A percentile compares a stretch with the other conserved stretches of the same genome.
phyloP scores from a whole-genome alignment of 2,329 filamentous ascomycete genomes.

The Hymenoscyphus infarciens region DNA sequence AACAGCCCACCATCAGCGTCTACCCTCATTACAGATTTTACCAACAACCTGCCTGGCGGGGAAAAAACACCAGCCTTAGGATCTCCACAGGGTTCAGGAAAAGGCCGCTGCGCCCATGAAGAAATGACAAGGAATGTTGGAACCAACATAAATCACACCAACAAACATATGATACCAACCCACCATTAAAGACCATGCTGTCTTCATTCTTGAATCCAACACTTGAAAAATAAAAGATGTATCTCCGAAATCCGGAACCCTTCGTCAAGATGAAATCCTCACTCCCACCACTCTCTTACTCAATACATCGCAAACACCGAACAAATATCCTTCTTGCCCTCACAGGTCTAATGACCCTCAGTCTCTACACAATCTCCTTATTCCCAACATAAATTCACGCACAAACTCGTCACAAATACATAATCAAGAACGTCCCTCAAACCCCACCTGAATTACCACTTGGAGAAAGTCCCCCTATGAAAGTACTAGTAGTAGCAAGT shows the following conservation, averaged over 20 bases:
- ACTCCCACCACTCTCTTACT: not conserved
- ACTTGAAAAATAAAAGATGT: not conserved
- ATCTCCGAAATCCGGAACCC: not conserved
- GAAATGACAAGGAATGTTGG: not conserved
- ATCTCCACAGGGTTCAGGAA: not conserved
- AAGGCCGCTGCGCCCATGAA: not conserved
- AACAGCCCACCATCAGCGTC: not conserved
- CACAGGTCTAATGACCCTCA: not conserved
- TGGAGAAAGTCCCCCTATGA: not conserved
- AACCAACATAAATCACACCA: not conserved
- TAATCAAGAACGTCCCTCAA: not conserved
- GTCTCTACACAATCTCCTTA: not conserved
- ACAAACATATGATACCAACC: not conserved
- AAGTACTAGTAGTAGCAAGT: slow-evolving; percentile 35
- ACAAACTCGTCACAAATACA: not conserved
- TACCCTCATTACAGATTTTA: not conserved
- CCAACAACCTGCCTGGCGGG: not conserved
- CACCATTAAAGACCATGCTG: not conserved
- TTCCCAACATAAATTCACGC: not conserved
- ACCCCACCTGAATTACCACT: not conserved
- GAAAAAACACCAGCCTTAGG: not conserved
- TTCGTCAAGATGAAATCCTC: not conserved
- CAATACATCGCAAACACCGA: not conserved
- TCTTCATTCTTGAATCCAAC: not conserved
- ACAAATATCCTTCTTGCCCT: not conserved